Conservation (phyloP, 2,329 filamentous ascomycete genomes). For the Xylaria digitata region DNA sequence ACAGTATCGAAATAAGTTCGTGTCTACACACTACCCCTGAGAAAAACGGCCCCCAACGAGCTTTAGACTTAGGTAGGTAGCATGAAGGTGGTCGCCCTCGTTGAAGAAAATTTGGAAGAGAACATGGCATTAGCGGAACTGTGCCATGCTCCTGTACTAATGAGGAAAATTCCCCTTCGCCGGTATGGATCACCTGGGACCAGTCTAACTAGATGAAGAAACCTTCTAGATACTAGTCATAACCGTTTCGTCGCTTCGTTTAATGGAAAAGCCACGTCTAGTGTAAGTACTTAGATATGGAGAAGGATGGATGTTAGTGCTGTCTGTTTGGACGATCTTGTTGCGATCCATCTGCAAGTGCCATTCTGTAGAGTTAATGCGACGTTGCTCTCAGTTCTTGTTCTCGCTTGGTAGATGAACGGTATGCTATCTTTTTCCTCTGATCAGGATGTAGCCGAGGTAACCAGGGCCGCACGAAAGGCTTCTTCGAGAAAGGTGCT, state of each 20-base stretch:
- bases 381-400: conserved; percentile 1
- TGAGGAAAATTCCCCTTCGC: conserved; percentile 23
- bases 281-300: background rate
- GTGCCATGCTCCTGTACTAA: conserved; percentile 26
- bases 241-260: conserved; percentile 23
- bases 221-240: conserved; percentile 40
- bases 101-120: conserved; percentile 18
- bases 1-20: too few species aligned
- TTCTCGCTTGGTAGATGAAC: conserved; percentile 4
- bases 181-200: conserved; percentile 32
- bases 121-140: conserved; percentile 30
- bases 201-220: conserved; percentile 38
- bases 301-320: conserved; percentile 13
- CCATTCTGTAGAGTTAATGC: background rate
- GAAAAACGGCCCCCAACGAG: background rate
- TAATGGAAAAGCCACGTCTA: conserved; percentile 2
- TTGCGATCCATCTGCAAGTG: conserved; percentile 16
- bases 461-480: background rate
- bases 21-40: background rate
- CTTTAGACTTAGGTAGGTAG: background rate
- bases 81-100: conserved; percentile 4
- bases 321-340: conserved; percentile 15
- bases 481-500: background rate
- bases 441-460: background rate
- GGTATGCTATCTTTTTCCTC: background rate